phyloP scores from a whole-genome alignment of 108 stramenopile genomes.

The Nannochloropsis salina region DNA sequence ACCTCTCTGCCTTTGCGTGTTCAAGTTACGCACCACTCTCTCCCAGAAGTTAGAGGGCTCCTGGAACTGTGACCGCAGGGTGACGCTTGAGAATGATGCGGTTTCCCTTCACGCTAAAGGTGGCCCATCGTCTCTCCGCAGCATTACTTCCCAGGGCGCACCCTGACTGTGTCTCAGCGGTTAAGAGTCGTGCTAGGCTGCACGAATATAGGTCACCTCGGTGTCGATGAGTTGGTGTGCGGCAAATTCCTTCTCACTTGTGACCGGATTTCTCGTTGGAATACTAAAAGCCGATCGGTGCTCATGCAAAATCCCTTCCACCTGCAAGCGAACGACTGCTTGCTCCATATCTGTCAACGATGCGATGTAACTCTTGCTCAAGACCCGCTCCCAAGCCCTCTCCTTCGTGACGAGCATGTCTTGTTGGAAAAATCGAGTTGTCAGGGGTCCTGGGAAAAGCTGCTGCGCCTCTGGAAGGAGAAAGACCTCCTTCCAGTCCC shows the following conservation, averaged over 20 bases:
- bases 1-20: too few species aligned
- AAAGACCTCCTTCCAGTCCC: neutral
- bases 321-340: neutral
- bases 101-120: too few species aligned
- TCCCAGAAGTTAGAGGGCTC: too few species aligned
- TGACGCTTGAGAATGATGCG: too few species aligned
- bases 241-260: neutral
- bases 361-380: neutral
- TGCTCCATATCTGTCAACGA: neutral
- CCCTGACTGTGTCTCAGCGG: too few species aligned
- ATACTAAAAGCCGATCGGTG: neutral
- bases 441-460: neutral
- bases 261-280: neutral
- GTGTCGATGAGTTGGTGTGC: neutral
- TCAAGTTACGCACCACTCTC: too few species aligned
- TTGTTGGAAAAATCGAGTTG: neutral
- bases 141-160: too few species aligned
- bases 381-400: neutral
- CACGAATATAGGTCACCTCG: neutral
- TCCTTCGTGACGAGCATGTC: neutral
- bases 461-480: neutral
- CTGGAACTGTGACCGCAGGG: too few species aligned
- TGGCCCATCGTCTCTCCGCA: too few species aligned
- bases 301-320: neutral
- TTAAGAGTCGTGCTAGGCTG: neutral